Percentiles rank a stretch among this genome's conserved stretches.
These are phyloP conservation scores for Ophiostoma piceae DNA, from an alignment of 2,329 filamentous ascomycete genomes.

Conservation along the genomic window DNA sequence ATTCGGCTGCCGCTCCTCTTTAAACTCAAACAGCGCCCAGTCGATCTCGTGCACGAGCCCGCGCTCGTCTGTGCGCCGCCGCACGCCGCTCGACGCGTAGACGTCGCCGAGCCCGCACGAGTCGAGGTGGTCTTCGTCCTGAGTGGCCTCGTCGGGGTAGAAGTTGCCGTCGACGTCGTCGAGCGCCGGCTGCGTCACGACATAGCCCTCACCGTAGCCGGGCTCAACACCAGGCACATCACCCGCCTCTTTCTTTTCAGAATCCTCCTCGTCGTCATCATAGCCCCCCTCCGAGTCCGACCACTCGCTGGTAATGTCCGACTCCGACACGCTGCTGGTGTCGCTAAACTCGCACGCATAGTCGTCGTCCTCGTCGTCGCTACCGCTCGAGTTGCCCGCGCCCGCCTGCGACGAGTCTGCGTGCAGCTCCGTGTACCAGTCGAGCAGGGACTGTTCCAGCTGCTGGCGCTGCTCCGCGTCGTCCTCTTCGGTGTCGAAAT, in stretches of 20 bases:
- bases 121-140: constrained; percentile 76
- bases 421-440: constrained; percentile 40
- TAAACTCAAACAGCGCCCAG: constrained; percentile 85
- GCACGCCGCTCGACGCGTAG: constrained; percentile 84
- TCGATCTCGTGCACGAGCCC: constrained; percentile 85
- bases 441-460: constrained; percentile 36
- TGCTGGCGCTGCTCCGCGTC: constrained; percentile 30
- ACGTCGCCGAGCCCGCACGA: constrained; percentile 77
- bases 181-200: constrained; percentile 85
- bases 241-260: constrained; percentile 47
- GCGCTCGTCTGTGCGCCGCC: constrained; percentile 63
- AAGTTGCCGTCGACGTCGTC: constrained; percentile 82
- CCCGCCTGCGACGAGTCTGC: constrained; percentile 34
- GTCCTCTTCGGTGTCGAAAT: constrained; percentile 26
- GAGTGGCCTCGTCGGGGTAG: constrained; percentile 64
- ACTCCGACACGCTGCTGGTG: constrained; percentile 48
- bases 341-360: constrained; percentile 59
- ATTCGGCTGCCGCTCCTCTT: constrained; percentile 62
- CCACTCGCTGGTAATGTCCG: constrained; percentile 48
- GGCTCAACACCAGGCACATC: constrained; percentile 75
- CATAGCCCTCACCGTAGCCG: constrained; percentile 68
- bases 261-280: constrained; percentile 40
- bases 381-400: constrained; percentile 28
- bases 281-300: constrained; percentile 44
- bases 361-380: constrained; percentile 45